phyloP scores from a whole-genome alignment of 1,139 yeast genomes.

The Trichomonascaceae sp. region DNA sequence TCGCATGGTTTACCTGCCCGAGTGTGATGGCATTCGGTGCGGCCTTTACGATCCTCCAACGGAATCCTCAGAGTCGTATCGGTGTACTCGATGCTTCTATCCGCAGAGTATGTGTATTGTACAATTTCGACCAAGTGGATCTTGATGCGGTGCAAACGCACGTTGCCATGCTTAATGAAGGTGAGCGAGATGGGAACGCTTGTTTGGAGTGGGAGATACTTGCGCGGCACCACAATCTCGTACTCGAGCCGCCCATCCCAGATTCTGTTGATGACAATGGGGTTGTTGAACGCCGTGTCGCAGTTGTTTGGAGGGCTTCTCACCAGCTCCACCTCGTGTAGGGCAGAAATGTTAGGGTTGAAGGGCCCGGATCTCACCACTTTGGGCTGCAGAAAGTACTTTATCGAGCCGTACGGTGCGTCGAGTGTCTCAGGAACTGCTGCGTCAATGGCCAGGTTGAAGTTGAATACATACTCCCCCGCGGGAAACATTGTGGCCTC shows the following conservation, averaged over 20 bases:
- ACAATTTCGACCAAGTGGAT: constrained; percentile 62
- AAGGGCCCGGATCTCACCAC: constrained; percentile 23
- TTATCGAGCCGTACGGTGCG: constrained; percentile 33
- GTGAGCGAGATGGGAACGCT: constrained; percentile 50
- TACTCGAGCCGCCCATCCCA: constrained; percentile 77
- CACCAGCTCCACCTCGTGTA: constrained; percentile 32
- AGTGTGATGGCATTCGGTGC: constrained; percentile 2
- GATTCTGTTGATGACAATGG: constrained; percentile 65
- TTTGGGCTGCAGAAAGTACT: constrained; percentile 21
- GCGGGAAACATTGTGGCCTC: constrained; percentile 35
- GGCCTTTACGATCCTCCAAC: constrained; percentile 20
- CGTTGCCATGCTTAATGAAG: constrained; percentile 56
- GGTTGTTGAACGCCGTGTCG: constrained; percentile 54
- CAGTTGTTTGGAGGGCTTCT: constrained; percentile 77
- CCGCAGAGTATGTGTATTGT: constrained; percentile 38
- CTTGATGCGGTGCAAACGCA: constrained; percentile 56
- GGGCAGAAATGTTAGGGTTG: constrained; percentile 20
- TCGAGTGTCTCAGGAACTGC: constrained; percentile 58
- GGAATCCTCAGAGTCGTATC: constrained; percentile 20
- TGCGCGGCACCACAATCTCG: constrained; percentile 63
- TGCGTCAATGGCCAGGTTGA: constrained; percentile 60
- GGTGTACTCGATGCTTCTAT: constrained; percentile 15
- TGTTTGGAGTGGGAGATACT: constrained; percentile 60
- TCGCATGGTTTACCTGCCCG: no score
- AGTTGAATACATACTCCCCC: constrained; percentile 67